phyloP scores from a whole-genome alignment of 2,329 filamentous ascomycete species.

The Aspergillus luchuensis region DNA sequence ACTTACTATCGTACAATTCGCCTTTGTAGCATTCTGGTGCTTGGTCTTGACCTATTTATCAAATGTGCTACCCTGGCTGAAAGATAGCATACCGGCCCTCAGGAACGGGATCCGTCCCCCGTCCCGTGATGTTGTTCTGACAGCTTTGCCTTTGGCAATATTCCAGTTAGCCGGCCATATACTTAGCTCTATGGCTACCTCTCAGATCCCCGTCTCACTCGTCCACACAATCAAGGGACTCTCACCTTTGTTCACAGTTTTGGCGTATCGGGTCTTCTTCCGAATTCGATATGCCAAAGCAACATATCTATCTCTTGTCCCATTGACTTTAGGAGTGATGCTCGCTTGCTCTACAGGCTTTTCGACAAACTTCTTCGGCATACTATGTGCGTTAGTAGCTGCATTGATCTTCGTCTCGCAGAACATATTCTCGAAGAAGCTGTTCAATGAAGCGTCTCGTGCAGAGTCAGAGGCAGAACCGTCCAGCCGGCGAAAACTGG shows the following conservation, averaged over 20 bases:
- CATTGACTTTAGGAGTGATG: conserved; percentile 91
- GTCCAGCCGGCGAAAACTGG: conserved; percentile 72
- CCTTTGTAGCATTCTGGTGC: conserved; percentile 87
- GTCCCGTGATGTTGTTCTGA: conserved; percentile 76
- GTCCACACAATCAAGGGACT: conserved; percentile 99
- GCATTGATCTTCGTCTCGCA: conserved; percentile 95
- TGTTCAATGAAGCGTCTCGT: conserved; percentile 91
- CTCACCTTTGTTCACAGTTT: conserved; percentile 90
- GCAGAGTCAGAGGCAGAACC: conserved; percentile 73
- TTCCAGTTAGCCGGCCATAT: conserved; percentile 96
- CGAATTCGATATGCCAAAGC: conserved; percentile 82
- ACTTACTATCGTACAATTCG: conserved; percentile 89
- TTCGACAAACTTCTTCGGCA: conserved; percentile 84
- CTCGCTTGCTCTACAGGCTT: conserved; percentile 93
- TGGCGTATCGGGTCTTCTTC: conserved; percentile 88
- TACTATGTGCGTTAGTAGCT: conserved; percentile 84
- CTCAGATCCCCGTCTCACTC: conserved; percentile 91
- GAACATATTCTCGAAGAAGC: conserved; percentile 96
- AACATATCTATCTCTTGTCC: conserved; percentile 87
- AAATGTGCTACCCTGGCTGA: conserved; percentile 69
- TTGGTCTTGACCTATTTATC: conserved; percentile 76
- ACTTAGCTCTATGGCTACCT: conserved; percentile 88
- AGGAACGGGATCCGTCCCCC: conserved; percentile 82
- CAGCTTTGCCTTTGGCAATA: conserved; percentile 84
- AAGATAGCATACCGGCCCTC: conserved; percentile 72